A percentile compares a stretch with the other conserved stretches of the same genome.
These are phyloP conservation scores for Rostrohypoxylon terebratum DNA, from an alignment of 495 filamentous ascomycete species.

Conservation along the genomic window DNA sequence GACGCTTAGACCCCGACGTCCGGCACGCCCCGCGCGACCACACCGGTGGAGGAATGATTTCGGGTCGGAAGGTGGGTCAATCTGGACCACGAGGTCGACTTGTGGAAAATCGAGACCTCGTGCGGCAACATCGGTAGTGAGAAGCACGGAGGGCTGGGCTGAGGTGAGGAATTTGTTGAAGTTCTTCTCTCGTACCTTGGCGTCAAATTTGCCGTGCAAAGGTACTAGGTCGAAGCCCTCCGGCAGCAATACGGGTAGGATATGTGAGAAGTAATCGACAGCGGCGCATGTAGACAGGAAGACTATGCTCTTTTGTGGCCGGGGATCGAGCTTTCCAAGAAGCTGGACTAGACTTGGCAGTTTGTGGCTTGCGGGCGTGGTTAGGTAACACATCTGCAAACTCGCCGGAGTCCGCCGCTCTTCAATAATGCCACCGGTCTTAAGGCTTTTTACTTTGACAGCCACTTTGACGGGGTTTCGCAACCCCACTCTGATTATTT, in stretches of 20 bases:
- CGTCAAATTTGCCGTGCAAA: slow-evolving; percentile 88
- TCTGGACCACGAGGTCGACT: slow-evolving; percentile 92
- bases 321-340: slow-evolving; percentile 73
- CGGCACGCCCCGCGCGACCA: slow-evolving; percentile 91
- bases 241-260: slow-evolving; percentile 74
- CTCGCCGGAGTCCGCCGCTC: slow-evolving; percentile 89
- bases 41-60: slow-evolving; percentile 96
- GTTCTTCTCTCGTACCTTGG: slow-evolving; percentile 82
- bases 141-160: slow-evolving; percentile 77
- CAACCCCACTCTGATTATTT: slow-evolving; percentile 91
- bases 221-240: slow-evolving; percentile 76
- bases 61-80: slow-evolving; percentile 91
- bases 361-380: slow-evolving; percentile 79
- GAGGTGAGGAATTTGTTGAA: slow-evolving; percentile 79
- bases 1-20: slow-evolving; percentile 84
- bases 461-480: slow-evolving; percentile 93
- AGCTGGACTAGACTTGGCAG: slow-evolving; percentile 77
- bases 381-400: slow-evolving; percentile 89
- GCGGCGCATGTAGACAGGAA: slow-evolving; percentile 94
- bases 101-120: slow-evolving; percentile 85
- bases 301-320: slow-evolving; percentile 87
- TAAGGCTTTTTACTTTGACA: slow-evolving; percentile 80
- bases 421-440: slow-evolving; percentile 72
- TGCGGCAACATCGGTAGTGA: slow-evolving; percentile 82
- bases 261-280: slow-evolving; percentile 90